Percentiles rank a stretch among this genome's conserved stretches.
Conservation (phyloP, 176 grass and related monocot species). For the Carex myosuroides region DNA sequence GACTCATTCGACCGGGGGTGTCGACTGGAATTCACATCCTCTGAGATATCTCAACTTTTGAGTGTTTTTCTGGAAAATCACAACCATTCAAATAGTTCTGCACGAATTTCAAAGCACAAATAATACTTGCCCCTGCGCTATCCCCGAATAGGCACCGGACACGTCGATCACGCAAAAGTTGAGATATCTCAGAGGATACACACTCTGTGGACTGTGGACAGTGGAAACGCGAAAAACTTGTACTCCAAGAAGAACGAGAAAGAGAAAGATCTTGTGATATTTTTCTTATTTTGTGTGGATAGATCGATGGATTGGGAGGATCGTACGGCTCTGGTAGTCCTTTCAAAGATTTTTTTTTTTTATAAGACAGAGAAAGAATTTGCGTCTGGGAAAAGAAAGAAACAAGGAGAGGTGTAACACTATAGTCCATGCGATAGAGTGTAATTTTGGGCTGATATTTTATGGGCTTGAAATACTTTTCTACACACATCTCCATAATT, state of each 20-base stretch:
- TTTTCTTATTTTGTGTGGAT: constrained; percentile 15
- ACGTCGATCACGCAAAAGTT: too few relatives aligned
- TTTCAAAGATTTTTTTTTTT: not conserved
- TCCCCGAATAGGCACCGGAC: too few relatives aligned
- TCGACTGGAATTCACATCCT: not conserved
- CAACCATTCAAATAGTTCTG: too few relatives aligned
- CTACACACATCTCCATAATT: too few relatives aligned
- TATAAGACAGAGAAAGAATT: not conserved
- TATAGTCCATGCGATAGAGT: not conserved
- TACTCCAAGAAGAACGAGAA: not conserved
- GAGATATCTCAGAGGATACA: too few relatives aligned
- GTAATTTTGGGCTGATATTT: not conserved
- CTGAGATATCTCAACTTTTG: too few relatives aligned
- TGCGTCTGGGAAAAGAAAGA: not conserved
- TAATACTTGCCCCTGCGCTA: too few relatives aligned
- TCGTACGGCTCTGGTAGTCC: not conserved
- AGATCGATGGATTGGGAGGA: not conserved
- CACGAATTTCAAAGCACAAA: too few relatives aligned
- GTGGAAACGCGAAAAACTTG: constrained; percentile 4
- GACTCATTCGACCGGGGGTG: not conserved
- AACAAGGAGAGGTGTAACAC: not conserved
- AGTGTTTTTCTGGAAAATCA: too few relatives aligned
- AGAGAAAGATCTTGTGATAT: not conserved
- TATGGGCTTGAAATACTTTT: not conserved
- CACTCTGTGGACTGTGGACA: not conserved